Conservation (phyloP, 345 rosid species). For the Populus davidiana region DNA sequence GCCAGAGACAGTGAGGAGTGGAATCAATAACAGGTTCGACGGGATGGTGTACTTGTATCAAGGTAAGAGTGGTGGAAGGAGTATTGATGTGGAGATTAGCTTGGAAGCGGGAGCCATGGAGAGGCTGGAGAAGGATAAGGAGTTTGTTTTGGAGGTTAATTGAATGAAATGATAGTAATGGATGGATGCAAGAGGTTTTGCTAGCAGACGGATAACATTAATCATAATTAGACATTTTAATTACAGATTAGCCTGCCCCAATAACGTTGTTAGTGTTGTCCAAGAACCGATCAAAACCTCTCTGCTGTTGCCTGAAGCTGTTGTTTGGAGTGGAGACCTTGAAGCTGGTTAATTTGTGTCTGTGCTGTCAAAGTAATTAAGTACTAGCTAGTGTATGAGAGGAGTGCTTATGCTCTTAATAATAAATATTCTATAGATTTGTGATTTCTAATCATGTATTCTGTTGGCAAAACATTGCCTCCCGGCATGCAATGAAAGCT, state of each 20-base stretch:
- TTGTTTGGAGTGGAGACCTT: too few relatives aligned
- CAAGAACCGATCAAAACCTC: neutral
- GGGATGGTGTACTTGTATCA: conserved; percentile 93
- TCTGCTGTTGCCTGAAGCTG: neutral
- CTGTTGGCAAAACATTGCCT: too few relatives aligned
- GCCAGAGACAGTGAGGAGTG: conserved; percentile 84
- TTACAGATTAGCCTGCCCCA: neutral
- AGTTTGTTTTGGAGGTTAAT: conserved; percentile 41
- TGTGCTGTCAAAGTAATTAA: neutral
- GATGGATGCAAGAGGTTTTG: neutral
- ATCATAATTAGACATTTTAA: neutral
- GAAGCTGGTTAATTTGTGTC: neutral
- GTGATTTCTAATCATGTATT: too few relatives aligned
- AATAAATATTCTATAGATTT: too few relatives aligned
- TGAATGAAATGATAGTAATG: neutral
- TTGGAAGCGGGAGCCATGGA: conserved; percentile 69
- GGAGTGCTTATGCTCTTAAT: neutral
- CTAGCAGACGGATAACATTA: neutral
- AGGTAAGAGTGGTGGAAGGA: conserved; percentile 75
- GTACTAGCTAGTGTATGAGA: neutral
- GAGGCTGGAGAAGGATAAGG: conserved; percentile 63
- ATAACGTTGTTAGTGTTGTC: neutral
- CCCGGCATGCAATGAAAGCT: too few relatives aligned
- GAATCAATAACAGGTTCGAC: conserved; percentile 81
- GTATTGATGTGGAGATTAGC: conserved; percentile 86